These are phyloP conservation scores for Orbilia quercus DNA, from an alignment of 2,329 filamentous ascomycete genomes.

Conservation along the genomic window DNA sequence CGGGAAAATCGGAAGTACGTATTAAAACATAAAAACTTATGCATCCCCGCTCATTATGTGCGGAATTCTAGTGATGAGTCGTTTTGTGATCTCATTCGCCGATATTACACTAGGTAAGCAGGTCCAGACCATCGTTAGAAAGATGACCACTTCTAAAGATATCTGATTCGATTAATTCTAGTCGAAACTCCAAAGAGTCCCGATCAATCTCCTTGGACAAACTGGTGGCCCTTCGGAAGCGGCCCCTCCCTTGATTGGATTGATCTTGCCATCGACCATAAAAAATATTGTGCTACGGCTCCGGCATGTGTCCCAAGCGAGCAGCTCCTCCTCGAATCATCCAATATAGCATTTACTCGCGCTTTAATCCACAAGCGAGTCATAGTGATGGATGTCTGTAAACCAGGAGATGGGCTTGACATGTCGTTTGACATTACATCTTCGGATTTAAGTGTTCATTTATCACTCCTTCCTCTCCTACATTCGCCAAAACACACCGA, in stretches of 20 bases:
- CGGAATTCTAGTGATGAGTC: constrained; percentile 36
- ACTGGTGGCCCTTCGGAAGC: constrained; percentile 35
- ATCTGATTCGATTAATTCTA: no score
- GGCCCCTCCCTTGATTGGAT: constrained; percentile 25
- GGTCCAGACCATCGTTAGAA: background rate
- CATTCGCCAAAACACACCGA: constrained; percentile 37
- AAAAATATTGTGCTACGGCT: constrained; percentile 35
- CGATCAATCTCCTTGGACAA: constrained; percentile 12
- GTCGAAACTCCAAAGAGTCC: constrained; percentile 34
- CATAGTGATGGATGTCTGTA: constrained; percentile 51
- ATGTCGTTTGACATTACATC: constrained; percentile 53
- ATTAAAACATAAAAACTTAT: background rate
- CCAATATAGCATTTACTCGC: constrained; percentile 31
- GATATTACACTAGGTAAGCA: constrained; percentile 37
- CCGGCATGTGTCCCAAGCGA: constrained; percentile 37
- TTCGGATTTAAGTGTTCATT: constrained; percentile 42
- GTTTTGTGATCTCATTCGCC: constrained; percentile 48
- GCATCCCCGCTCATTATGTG: background rate
- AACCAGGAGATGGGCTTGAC: constrained; percentile 32
- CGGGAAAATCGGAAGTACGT: constrained; percentile 37
- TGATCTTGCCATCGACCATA: constrained; percentile 47
- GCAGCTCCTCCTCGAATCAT: constrained; percentile 38
- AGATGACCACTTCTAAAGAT: no score
- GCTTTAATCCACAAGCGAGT: constrained; percentile 37
- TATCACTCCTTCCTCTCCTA: constrained; percentile 39